phyloP scores from a whole-genome alignment of 768 basidiomycete genomes.

The Rhodosporidiobolus odoratus region DNA sequence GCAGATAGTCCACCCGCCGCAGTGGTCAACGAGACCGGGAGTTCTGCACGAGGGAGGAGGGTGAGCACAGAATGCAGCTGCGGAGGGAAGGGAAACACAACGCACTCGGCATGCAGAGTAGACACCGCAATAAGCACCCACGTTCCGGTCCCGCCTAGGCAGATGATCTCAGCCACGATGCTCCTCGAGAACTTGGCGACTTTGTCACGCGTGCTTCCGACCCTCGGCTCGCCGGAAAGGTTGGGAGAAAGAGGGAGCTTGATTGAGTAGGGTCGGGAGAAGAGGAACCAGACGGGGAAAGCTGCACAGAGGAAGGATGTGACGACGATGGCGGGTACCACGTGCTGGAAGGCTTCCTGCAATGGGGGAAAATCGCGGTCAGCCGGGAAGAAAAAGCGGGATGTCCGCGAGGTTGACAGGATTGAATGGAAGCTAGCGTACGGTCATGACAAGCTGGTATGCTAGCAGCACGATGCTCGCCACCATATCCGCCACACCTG shows the following conservation, averaged over 20 bases:
- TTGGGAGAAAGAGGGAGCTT: conserved; percentile 14
- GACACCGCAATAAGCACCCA: conserved; percentile 20
- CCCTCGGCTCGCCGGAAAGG: background rate
- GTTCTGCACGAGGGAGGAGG: conserved; percentile 3
- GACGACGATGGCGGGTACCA: conserved; percentile 18
- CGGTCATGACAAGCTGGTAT: conserved; percentile 27
- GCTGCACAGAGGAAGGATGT: conserved; percentile 20
- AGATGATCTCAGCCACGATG: conserved; percentile 12
- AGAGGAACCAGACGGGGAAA: conserved; percentile 32
- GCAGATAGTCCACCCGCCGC: conserved; percentile 28
- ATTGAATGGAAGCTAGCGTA: background rate
- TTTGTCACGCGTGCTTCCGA: conserved; percentile 14
- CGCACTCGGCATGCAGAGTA: conserved; percentile 28
- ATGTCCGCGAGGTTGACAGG: too few relatives aligned
- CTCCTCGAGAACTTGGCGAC: conserved; percentile 22
- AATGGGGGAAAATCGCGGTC: background rate
- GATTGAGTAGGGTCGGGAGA: conserved; percentile 26
- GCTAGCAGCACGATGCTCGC: conserved; percentile 27
- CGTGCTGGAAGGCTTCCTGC: conserved; percentile 23
- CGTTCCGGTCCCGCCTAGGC: conserved; percentile 13
- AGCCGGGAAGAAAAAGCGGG: background rate
- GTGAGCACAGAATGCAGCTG: background rate
- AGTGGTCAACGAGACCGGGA: conserved; percentile 29
- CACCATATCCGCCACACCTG: conserved; percentile 8
- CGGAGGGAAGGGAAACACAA: background rate